A percentile compares a stretch with the other conserved stretches of the same genome.
Conservation (phyloP, 2,329 filamentous ascomycete genomes). For the Talaromyces amestolkiae region DNA sequence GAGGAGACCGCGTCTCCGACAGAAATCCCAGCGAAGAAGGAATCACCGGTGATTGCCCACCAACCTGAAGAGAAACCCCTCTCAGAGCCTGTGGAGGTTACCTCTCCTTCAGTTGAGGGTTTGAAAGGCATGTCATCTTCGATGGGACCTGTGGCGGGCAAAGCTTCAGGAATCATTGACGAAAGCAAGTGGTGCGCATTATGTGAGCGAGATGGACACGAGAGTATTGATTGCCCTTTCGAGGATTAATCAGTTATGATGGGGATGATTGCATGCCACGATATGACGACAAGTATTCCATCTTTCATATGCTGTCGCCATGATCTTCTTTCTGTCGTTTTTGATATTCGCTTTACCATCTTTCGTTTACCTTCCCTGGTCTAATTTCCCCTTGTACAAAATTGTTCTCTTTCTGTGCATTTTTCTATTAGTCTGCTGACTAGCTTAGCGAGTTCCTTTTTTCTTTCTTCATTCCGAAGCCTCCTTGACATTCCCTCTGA, state of each 20-base stretch:
- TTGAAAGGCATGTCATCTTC: constrained; percentile 44
- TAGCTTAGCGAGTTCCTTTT: background rate
- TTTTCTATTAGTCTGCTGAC: background rate
- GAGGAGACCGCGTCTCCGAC: background rate
- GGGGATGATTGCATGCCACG: constrained; percentile 8
- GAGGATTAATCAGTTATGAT: constrained; percentile 58
- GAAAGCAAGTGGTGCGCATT: constrained; percentile 93
- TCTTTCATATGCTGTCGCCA: constrained; percentile 6
- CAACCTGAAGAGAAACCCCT: constrained; percentile 7
- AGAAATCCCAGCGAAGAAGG: background rate
- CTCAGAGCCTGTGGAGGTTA: constrained; percentile 18
- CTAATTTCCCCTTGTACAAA: constrained; percentile 14
- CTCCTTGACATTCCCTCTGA: background rate
- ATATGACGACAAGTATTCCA: constrained; percentile 4
- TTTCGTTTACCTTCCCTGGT: constrained; percentile 13
- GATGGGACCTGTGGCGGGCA: constrained; percentile 68
- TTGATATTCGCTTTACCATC: constrained; percentile 3
- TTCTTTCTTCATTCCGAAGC: background rate
- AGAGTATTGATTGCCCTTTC: constrained; percentile 91
- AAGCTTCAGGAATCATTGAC: constrained; percentile 74
- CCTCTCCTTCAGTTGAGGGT: constrained; percentile 34
- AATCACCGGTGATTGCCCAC: background rate
- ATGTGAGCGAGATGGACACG: constrained; percentile 93
- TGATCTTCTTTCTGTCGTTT: constrained; percentile 11
- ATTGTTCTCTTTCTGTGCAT: background rate